Evolutionary conservation across 192 early-diverging fungal genomes (phyloP).

Genomic region (Coemansia sp.): DNA sequence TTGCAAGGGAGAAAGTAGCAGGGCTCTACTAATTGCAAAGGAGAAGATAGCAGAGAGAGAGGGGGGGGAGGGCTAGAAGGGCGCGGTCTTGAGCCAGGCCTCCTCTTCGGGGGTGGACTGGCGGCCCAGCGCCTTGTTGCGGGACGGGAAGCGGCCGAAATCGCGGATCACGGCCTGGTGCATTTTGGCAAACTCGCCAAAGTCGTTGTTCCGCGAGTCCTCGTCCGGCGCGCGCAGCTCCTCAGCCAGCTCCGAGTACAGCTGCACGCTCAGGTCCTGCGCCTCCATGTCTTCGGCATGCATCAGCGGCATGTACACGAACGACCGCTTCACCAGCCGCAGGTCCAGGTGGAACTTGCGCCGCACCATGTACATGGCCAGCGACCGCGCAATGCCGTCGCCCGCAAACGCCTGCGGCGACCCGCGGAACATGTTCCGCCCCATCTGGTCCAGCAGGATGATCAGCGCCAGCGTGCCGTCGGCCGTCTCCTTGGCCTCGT

Average conservation of each 20-base stretch:
- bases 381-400: slow-evolving; percentile 50
- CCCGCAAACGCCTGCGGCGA: slow-evolving; percentile 49
- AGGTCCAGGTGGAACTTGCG: slow-evolving; percentile 47
- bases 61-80: slow-evolving; percentile 8
- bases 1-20: too few species aligned
- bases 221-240: slow-evolving; percentile 35
- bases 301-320: slow-evolving; percentile 58
- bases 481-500: slow-evolving; percentile 30
- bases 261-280: slow-evolving; percentile 51
- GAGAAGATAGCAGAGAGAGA: neutral
- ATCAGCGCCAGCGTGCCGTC: slow-evolving; percentile 46
- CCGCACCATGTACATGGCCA: slow-evolving; percentile 48
- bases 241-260: slow-evolving; percentile 45
- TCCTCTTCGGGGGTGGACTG: slow-evolving; percentile 52
- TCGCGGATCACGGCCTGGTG: slow-evolving; percentile 51
- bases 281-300: slow-evolving; percentile 58
- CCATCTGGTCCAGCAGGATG: slow-evolving; percentile 58
- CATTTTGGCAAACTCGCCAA: slow-evolving; percentile 39
- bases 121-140: slow-evolving; percentile 52
- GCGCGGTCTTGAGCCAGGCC: slow-evolving; percentile 39
- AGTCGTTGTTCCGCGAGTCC: slow-evolving; percentile 19
- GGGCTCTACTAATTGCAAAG: neutral
- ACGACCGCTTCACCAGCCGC: slow-evolving; percentile 48
- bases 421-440: slow-evolving; percentile 59
- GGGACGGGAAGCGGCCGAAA: slow-evolving; percentile 60